Base-by-base conservation (phyloP, 1,139 yeast genomes). In the Blastobotrys proliferans region DNA sequence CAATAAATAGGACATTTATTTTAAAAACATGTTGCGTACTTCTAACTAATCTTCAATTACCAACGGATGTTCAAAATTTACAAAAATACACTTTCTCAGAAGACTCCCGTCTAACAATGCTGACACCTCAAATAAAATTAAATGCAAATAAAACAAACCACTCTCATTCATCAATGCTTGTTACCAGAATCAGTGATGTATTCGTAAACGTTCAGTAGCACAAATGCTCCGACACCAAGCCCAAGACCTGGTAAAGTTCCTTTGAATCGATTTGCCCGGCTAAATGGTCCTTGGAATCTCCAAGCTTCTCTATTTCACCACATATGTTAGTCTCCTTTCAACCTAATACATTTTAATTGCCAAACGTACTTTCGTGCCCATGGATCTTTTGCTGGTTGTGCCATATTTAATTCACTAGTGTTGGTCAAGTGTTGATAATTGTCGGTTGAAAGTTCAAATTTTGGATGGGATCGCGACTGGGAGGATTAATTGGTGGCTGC, bases 221-320 rank as follows among this genome's bases (percentile, higher is more conserved):
- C 69, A 60, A 86, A 86, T 5, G 92, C 92, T 26, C 79, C 92
- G 24, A 82, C 73, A 33, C 92, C 95, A 41, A 82, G 74, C 33
- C 88, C 87, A 43, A 86, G 74, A 2, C 95, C 95, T 2, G 95
- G 95, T 60, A 86, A 77, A n/a, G 85, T 75, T 47, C 78, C 78
- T 57, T 73, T 80, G 66, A 79, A 82, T 57, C 94, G 72, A 66
- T 81, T 80, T 45, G 69, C 67, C 56, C 90, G 78, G 46, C 83
- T 73, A 69, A 86, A 86, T 47, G 81, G 85, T 48, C 94, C 94
- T 57, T 80, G 82, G 66, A 79, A 83, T 72, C 95, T 80, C 95
- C 95, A 86, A 43, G 94, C 94, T 63, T 86, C 95, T 74, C 95
- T 83, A 21, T 11, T 52, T 20, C 18, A 33, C 4, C 29, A 16